Evolutionary conservation across 805 yeast genomes (phyloP).

Genomic region (Saccharomycopsis sp.): DNA sequence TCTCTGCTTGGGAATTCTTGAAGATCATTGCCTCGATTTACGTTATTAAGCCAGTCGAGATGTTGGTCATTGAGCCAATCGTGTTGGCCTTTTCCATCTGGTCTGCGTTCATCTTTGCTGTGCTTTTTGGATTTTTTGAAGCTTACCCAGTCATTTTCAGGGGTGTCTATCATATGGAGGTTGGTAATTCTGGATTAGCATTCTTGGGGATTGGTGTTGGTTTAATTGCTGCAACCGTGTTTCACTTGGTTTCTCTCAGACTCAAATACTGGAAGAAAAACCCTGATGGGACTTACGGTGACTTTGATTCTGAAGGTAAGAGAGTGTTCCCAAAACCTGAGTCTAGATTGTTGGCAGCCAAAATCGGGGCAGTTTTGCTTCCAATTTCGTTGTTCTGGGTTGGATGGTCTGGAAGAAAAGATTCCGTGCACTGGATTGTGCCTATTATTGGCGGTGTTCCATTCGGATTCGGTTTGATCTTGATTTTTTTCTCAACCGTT

Average conservation of each 20-base stretch:
- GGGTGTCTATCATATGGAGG: constrained; percentile 52
- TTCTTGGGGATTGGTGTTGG: constrained; percentile 72
- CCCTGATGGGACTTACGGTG: constrained; percentile 56
- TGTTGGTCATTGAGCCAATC: constrained; percentile 70
- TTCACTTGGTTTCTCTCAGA: constrained; percentile 46
- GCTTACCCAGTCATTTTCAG: constrained; percentile 70
- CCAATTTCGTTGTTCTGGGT: constrained; percentile 74
- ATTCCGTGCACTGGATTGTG: constrained; percentile 64
- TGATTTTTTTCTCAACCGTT: constrained; percentile 64
- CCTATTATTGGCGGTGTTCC: constrained; percentile 74
- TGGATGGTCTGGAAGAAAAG: constrained; percentile 62
- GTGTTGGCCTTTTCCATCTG: constrained; percentile 63
- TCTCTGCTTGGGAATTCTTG: constrained; percentile 33
- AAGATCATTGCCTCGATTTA: constrained; percentile 35
- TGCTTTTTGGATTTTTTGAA: constrained; percentile 72
- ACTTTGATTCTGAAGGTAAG: constrained; percentile 44
- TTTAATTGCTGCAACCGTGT: constrained; percentile 45
- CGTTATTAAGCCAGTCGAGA: constrained; percentile 55
- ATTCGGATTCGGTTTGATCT: constrained; percentile 66
- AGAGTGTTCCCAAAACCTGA: constrained; percentile 53
- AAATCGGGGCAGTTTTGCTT: constrained; percentile 59
- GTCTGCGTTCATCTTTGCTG: constrained; percentile 71
- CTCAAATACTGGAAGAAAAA: constrained; percentile 46
- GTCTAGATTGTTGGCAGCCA: constrained; percentile 49
- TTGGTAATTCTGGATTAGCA: constrained; percentile 61